Conservation (phyloP, 352 stramenopile genomes). For the Hyaloperonospora brassicae region DNA sequence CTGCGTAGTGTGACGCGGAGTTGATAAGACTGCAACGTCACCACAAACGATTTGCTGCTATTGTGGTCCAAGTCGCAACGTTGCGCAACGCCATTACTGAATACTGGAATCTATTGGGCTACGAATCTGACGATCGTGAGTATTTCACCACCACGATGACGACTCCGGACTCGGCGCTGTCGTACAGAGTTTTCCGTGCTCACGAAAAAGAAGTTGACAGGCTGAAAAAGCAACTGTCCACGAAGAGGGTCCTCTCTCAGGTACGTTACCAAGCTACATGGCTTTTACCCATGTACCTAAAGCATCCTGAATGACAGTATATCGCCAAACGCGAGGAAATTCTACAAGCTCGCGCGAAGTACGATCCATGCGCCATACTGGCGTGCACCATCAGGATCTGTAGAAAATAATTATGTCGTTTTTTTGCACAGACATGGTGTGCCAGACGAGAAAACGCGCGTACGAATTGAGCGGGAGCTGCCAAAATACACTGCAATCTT, state of each 20-base stretch:
- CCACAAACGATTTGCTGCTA: conserved; percentile 22
- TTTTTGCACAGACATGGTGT: conserved; percentile 11
- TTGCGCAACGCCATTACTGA: conserved; percentile 19
- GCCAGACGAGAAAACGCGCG: conserved; percentile 27
- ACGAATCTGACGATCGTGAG: conserved; percentile 15
- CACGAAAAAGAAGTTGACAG: conserved; percentile 28
- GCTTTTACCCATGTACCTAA: no score
- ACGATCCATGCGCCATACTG: conserved; percentile 4
- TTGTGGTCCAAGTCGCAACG: conserved; percentile 15
- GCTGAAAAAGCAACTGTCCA: conserved; percentile 20
- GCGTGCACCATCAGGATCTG: background rate
- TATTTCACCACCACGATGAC: conserved; percentile 25
- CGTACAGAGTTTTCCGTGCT: conserved; percentile 22
- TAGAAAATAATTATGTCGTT: background rate
- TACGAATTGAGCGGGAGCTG: conserved; percentile 34
- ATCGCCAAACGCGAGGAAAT: conserved; percentile 42
- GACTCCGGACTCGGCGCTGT: conserved; percentile 14
- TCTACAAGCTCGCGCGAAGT: conserved; percentile 29
- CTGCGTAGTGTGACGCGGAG: conserved; percentile 21
- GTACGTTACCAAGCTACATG: conserved; percentile 3
- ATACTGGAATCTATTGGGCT: conserved; percentile 22
- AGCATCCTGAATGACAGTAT: conserved; percentile 15
- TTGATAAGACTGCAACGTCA: conserved; percentile 23
- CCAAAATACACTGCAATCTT: conserved; percentile 37
- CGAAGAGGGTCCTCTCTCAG: conserved; percentile 18